Conservation (phyloP, 768 basidiomycete species). For the Nidularia sp. region DNA sequence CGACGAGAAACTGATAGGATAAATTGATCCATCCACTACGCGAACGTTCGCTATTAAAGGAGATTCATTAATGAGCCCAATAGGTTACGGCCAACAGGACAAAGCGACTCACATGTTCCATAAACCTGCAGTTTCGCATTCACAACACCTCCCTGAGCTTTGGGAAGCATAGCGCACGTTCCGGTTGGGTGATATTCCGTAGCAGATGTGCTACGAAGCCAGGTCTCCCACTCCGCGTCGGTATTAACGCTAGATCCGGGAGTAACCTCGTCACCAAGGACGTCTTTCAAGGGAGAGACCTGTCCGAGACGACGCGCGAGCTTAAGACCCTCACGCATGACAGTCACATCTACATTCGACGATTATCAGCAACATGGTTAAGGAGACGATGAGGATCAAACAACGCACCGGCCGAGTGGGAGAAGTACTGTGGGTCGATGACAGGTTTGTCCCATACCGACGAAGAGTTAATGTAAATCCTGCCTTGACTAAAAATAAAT, state of each 20-base stretch:
- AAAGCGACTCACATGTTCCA: conserved; percentile 2
- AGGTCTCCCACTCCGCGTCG: conserved; percentile 49
- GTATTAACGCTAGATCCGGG: conserved; percentile 45
- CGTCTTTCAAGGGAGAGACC: conserved; percentile 38
- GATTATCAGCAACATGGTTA: not conserved
- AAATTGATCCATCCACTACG: conserved; percentile 55
- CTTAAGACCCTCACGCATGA: conserved; percentile 50
- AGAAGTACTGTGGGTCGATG: conserved; percentile 59
- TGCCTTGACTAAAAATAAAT: conserved; percentile 35
- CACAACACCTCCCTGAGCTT: conserved; percentile 9
- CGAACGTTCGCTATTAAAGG: conserved; percentile 38
- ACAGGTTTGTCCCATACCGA: conserved; percentile 50
- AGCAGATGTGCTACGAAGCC: conserved; percentile 27
- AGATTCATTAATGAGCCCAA: not conserved
- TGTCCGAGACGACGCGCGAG: conserved; percentile 47
- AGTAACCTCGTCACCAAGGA: conserved; percentile 36
- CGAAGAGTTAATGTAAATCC: conserved; percentile 49
- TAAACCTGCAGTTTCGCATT: conserved; percentile 9
- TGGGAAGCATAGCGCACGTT: conserved; percentile 9
- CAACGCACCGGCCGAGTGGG: conserved; percentile 35
- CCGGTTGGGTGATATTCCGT: conserved; percentile 50
- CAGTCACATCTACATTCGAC: conserved; percentile 21
- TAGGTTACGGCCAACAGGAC: not conserved
- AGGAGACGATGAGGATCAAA: not conserved
- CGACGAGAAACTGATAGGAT: conserved; percentile 38